Conservation (phyloP, 768 basidiomycete species). For the Serendipita sp. region DNA sequence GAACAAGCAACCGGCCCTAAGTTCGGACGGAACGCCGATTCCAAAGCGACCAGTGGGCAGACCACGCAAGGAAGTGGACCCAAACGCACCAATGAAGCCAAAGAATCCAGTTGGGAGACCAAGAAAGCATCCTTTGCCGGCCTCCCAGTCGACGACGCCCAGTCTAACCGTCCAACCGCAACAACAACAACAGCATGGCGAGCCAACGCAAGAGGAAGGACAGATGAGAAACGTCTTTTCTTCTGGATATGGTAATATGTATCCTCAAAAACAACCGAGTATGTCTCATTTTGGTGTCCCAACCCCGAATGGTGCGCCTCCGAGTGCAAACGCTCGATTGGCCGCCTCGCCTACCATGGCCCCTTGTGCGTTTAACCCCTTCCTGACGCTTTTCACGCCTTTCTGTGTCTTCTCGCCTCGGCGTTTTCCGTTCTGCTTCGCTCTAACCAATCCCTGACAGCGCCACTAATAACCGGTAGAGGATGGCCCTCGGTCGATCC, state of each 20-base stretch:
- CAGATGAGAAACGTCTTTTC: too few relatives aligned
- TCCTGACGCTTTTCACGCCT: background rate
- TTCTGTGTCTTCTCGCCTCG: too few relatives aligned
- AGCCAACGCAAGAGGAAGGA: too few relatives aligned
- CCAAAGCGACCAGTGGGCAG: conserved; percentile 62
- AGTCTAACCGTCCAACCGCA: background rate
- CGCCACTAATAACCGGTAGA: too few relatives aligned
- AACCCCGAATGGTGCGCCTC: background rate
- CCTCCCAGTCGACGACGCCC: background rate
- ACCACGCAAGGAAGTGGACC: conserved; percentile 63
- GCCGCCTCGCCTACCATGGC: background rate
- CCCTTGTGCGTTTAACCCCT: background rate
- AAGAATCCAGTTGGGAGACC: conserved; percentile 4
- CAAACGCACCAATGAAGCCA: conserved; percentile 17
- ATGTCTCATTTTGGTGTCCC: too few relatives aligned
- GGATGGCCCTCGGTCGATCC: too few relatives aligned
- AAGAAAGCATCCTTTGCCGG: background rate
- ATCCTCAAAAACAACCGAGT: too few relatives aligned
- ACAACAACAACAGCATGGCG: background rate
- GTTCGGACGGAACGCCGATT: conserved; percentile 14
- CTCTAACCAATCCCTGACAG: too few relatives aligned
- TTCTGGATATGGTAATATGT: too few relatives aligned
- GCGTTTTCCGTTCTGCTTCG: background rate
- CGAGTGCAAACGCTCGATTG: background rate
- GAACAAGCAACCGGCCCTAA: background rate